Evolutionary conservation across 306 rosid genomes (phyloP).

Genomic region (Lathyrus sativus): DNA sequence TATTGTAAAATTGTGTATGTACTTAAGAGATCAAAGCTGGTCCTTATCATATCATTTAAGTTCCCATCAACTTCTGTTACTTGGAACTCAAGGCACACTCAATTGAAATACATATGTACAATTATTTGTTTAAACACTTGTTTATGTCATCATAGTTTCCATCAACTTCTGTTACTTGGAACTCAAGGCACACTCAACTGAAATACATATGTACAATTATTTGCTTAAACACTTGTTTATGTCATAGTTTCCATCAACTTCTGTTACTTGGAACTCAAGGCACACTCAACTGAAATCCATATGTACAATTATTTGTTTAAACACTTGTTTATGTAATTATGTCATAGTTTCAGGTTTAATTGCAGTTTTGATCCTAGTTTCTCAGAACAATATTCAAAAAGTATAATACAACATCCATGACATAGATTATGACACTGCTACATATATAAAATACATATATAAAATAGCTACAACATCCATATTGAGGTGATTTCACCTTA

Average conservation of each 20-base stretch:
- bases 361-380: not conserved
- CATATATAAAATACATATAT: no score
- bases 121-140: not conserved
- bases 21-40: not conserved
- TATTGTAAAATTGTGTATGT: conserved; percentile 2
- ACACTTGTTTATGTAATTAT: not conserved
- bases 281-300: not conserved
- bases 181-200: not conserved
- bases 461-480: conserved; percentile 1
- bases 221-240: not conserved
- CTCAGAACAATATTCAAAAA: no score
- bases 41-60: not conserved
- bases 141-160: no score
- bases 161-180: not conserved
- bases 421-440: not conserved
- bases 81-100: not conserved
- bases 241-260: not conserved
- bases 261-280: not conserved
- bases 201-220: not conserved
- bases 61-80: not conserved
- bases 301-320: not conserved
- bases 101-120: not conserved
- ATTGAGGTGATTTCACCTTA: not conserved
- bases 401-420: conserved; percentile 6
- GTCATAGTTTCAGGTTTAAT: not conserved